Evolutionary conservation across 1,284 basidiomycete species (phyloP).

Genomic region (Sporisorium reilianum): DNA sequence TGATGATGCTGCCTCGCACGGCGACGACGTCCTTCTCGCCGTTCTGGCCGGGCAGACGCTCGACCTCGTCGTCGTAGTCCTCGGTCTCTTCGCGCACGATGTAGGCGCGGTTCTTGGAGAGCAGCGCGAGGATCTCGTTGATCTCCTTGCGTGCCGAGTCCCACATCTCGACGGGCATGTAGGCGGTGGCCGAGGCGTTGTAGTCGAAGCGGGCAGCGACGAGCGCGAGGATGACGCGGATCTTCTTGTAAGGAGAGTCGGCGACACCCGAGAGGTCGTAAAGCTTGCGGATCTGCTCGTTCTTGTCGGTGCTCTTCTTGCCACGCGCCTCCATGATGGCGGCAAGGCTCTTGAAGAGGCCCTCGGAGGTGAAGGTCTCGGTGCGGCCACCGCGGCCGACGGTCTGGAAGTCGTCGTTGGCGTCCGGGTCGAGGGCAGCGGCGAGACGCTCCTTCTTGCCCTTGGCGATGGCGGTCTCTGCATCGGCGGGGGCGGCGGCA

Average conservation of each 20-base stretch:
- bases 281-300: conserved; percentile 91
- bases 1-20: conserved; percentile 68
- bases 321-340: conserved; percentile 94
- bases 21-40: conserved; percentile 63
- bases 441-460: conserved; percentile 71
- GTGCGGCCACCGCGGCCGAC: conserved; percentile 91
- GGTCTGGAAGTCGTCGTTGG: conserved; percentile 84
- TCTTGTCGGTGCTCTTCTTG: conserved; percentile 96
- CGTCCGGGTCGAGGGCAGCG: conserved; percentile 69
- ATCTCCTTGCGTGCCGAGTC: conserved; percentile 86
- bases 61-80: conserved; percentile 91
- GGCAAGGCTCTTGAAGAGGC: conserved; percentile 92
- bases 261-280: conserved; percentile 89
- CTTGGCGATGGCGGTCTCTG: conserved; percentile 71
- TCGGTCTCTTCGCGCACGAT: conserved; percentile 83
- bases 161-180: conserved; percentile 96
- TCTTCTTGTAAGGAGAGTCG: conserved; percentile 84
- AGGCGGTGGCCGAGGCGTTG: conserved; percentile 84
- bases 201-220: conserved; percentile 97
- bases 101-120: conserved; percentile 80
- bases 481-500: conserved; percentile 73
- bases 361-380: conserved; percentile 85
- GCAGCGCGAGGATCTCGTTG: conserved; percentile 84
- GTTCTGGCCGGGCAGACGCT: conserved; percentile 79
- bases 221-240: conserved; percentile 92